Conservation (phyloP, 2,329 filamentous ascomycete genomes). For the Pseudogymnoascus sp. region DNA sequence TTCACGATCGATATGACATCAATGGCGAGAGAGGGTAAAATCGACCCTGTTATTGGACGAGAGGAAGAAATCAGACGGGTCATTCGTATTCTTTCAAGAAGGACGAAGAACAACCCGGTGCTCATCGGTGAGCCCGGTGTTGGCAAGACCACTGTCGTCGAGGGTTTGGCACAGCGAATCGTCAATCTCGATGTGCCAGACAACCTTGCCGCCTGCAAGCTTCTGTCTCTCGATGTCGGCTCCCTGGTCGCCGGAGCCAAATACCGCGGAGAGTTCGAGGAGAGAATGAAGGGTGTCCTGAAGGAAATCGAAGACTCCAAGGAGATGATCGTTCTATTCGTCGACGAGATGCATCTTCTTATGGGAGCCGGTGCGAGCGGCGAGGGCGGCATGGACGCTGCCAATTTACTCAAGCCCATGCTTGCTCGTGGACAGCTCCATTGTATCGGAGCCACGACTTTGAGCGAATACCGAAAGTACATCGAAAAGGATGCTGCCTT, state of each 20-base stretch:
- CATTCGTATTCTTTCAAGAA: slow-evolving; percentile 80
- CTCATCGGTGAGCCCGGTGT: slow-evolving; percentile 97
- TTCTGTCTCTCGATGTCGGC: slow-evolving; percentile 92
- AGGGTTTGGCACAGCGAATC: slow-evolving; percentile 89
- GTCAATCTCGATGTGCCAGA: slow-evolving; percentile 95
- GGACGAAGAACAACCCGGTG: slow-evolving; percentile 98
- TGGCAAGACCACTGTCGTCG: slow-evolving; percentile 95
- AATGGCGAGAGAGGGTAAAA: slow-evolving; percentile 93
- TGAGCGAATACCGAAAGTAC: slow-evolving; percentile 95
- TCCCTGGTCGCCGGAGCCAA: slow-evolving; percentile 95
- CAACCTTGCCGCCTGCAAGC: slow-evolving; percentile 85
- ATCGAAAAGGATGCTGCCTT: slow-evolving; percentile 98
- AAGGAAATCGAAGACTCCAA: slow-evolving; percentile 94
- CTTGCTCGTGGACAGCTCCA: slow-evolving; percentile 91
- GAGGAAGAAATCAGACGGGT: slow-evolving; percentile 93
- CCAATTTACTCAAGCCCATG: slow-evolving; percentile 97
- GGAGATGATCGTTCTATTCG: slow-evolving; percentile 95
- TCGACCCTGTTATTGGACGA: slow-evolving; percentile 92
- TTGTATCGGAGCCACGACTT: slow-evolving; percentile 94
- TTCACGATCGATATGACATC: slow-evolving; percentile 98
- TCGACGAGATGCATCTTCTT: slow-evolving; percentile 96
- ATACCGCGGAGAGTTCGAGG: slow-evolving; percentile 96
- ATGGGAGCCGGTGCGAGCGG: slow-evolving; percentile 95
- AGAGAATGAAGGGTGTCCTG: slow-evolving; percentile 97
- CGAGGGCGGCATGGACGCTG: slow-evolving; percentile 97